phyloP scores from a whole-genome alignment of 2,329 filamentous ascomycete genomes.

The Hypoxylon sp. region DNA sequence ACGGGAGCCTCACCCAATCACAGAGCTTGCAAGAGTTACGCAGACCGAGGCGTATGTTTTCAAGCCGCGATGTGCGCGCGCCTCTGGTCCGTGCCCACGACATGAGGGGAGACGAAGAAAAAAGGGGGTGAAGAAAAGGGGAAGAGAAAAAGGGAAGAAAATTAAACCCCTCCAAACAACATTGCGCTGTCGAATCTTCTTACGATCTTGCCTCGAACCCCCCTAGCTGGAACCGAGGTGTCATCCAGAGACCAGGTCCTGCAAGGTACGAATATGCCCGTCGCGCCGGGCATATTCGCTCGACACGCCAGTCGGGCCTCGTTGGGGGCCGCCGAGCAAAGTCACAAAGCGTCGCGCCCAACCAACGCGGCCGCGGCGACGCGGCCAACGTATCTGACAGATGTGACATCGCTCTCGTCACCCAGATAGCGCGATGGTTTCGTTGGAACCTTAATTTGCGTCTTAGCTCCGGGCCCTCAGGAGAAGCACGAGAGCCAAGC shows the following conservation, averaged over 20 bases:
- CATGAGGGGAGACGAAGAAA: not conserved
- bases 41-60: constrained; percentile 9
- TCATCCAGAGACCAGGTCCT: constrained; percentile 21
- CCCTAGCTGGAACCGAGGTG: constrained; percentile 16
- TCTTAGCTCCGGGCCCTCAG: not conserved
- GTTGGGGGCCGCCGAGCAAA: too few relatives aligned
- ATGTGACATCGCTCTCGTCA: constrained; percentile 1
- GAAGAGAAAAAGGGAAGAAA: not conserved
- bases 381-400: constrained; percentile 11
- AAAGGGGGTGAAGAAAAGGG: not conserved
- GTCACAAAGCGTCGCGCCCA: constrained; percentile 21
- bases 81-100: not conserved
- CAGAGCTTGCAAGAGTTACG: not conserved
- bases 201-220: not conserved
- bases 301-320: too few relatives aligned
- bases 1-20: constrained; percentile 6
- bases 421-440: not conserved
- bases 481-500: not conserved
- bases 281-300: constrained; percentile 15
- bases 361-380: constrained; percentile 11
- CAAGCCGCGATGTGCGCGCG: constrained; percentile 4
- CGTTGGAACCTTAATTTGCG: not conserved
- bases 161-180: not conserved
- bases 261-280: constrained; percentile 37
- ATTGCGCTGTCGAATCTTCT: not conserved